Conservation (phyloP, 805 yeast genomes). For the Pichia californica region DNA sequence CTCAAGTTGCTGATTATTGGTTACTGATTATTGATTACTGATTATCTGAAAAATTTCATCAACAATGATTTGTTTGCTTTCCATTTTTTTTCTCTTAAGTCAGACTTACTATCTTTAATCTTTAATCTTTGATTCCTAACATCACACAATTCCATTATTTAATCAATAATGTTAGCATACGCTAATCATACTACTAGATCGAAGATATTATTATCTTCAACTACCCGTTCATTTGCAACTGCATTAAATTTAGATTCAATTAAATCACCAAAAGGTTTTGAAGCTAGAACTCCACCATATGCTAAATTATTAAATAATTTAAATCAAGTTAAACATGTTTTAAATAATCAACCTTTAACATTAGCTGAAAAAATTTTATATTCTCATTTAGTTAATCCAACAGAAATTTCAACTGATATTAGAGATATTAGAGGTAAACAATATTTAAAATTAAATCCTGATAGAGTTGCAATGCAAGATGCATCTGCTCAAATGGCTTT, state of each 20-base stretch:
- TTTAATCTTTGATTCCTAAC: too few relatives aligned
- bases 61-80: too few relatives aligned
- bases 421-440: slow-evolving; percentile 68
- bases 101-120: too few relatives aligned
- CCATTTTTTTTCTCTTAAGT: too few relatives aligned
- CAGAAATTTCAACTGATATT: slow-evolving; percentile 54
- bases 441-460: slow-evolving; percentile 92
- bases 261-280: slow-evolving; percentile 51
- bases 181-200: slow-evolving; percentile 9
- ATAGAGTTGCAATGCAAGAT: slow-evolving; percentile 98
- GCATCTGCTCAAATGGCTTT: slow-evolving; percentile 99
- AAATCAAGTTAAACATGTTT: slow-evolving; percentile 29
- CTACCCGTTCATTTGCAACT: slow-evolving; percentile 22
- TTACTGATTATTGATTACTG: too few relatives aligned
- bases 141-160: background rate
- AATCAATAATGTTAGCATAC: slow-evolving; percentile 7
- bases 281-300: slow-evolving; percentile 83
- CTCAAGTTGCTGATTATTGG: too few relatives aligned
- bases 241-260: slow-evolving; percentile 17
- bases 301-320: slow-evolving; percentile 64
- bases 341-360: slow-evolving; percentile 60
- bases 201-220: background rate
- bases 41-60: too few relatives aligned
- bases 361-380: slow-evolving; percentile 93
- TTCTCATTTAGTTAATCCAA: slow-evolving; percentile 92